Evolutionary conservation across 805 yeast species (phyloP).

Genomic region (Blastobotrys muscicola): DNA sequence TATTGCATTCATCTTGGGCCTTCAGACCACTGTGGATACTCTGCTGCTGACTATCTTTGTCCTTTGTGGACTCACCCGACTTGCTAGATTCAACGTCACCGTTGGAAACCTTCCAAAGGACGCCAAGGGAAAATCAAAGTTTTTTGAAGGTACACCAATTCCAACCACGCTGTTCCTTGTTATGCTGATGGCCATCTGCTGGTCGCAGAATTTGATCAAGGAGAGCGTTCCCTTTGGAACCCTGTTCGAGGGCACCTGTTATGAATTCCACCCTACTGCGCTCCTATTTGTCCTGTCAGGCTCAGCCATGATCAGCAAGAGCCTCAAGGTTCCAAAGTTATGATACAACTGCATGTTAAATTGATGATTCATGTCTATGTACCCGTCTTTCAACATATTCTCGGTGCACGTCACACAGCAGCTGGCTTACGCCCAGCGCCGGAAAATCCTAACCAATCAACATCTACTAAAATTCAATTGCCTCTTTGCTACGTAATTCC

Average conservation of each 20-base stretch:
- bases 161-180: constrained; percentile 81
- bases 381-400: too few species aligned
- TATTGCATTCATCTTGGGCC: constrained; percentile 84
- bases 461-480: too few species aligned
- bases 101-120: constrained; percentile 91
- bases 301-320: constrained; percentile 83
- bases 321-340: constrained; percentile 84
- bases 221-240: constrained; percentile 58
- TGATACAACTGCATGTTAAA: constrained; percentile 19
- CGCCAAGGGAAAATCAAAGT: constrained; percentile 72
- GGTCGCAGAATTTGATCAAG: constrained; percentile 36
- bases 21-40: constrained; percentile 75
- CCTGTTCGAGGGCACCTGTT: constrained; percentile 41
- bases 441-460: too few species aligned
- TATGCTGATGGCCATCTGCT: constrained; percentile 57
- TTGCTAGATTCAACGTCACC: constrained; percentile 93
- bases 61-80: constrained; percentile 83
- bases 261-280: constrained; percentile 69
- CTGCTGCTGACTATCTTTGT: constrained; percentile 74
- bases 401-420: too few species aligned
- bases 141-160: constrained; percentile 94
- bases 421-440: too few species aligned
- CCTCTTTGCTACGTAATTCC: too few species aligned
- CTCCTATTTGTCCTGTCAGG: constrained; percentile 68
- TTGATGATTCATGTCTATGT: too few species aligned